Conservation (phyloP, 2,329 filamentous ascomycete genomes). For the Aspergillus candidus region DNA sequence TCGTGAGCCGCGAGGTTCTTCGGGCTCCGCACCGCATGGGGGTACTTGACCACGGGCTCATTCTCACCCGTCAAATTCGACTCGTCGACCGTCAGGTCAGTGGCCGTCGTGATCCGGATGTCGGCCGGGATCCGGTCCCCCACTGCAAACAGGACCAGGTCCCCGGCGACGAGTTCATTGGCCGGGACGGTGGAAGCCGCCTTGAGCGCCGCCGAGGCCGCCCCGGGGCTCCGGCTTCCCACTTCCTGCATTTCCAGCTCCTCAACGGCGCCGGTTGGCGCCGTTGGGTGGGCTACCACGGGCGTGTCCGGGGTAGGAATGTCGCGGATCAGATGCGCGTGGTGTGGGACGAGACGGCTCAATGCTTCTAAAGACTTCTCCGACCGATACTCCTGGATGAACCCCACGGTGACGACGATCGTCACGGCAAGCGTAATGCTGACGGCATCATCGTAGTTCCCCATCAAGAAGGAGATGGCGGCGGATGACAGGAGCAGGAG, state of each 20-base stretch:
- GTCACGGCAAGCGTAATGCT: slow-evolving; percentile 95
- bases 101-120: slow-evolving; percentile 83
- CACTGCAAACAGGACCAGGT: slow-evolving; percentile 88
- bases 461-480: slow-evolving; percentile 78
- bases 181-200: slow-evolving; percentile 82
- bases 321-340: slow-evolving; percentile 83
- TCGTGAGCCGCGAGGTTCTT: slow-evolving; percentile 28
- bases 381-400: slow-evolving; percentile 94
- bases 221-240: slow-evolving; percentile 43
- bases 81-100: slow-evolving; percentile 88
- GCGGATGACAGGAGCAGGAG: slow-evolving; percentile 86
- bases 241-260: slow-evolving; percentile 47
- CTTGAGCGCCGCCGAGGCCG: slow-evolving; percentile 60
- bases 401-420: slow-evolving; percentile 93
- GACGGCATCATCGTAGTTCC: slow-evolving; percentile 89
- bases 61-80: slow-evolving; percentile 97
- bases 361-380: slow-evolving; percentile 96
- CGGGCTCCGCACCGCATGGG: slow-evolving; percentile 51
- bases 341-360: slow-evolving; percentile 88
- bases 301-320: slow-evolving; percentile 20
- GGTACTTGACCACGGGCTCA: slow-evolving; percentile 75
- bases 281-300: slow-evolving; percentile 16
- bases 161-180: slow-evolving; percentile 79
- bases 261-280: slow-evolving; percentile 26
- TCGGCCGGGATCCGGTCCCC: slow-evolving; percentile 96